Base-by-base conservation (phyloP, 305 asterid species). In the Ilex paraguariensis region DNA sequence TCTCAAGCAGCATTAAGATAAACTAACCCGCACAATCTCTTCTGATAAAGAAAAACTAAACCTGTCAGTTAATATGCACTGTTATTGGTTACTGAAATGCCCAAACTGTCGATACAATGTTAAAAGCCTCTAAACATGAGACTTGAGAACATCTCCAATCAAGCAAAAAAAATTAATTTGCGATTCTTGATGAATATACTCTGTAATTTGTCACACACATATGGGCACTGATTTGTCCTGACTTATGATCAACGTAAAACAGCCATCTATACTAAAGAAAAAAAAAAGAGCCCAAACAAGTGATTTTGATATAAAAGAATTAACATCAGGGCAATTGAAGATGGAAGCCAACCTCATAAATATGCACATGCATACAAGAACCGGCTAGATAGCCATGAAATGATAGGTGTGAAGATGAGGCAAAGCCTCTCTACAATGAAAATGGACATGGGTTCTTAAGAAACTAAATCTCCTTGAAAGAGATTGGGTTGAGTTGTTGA, bases 11-110 rank as follows among this genome's bases (percentile, higher is more conserved):
- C 82, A 80, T 64, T 73, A 69, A 72, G 85, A 72, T 71, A 78
- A 78, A 79, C 68, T 84, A 83, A 87, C 70, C 85, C 63, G 86
- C 83, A 81, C 13, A 73, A 68, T 68, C 82, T 87, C 75, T 63
- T 82, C 85, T 70, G 87, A 75, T 70, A 79, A 82, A 52, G 72
- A 75, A 71, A 75, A 66, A 71, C 77, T 65, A 73, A 58, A 60
- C 64, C 52, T 63, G 70, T 74, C 75, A 66, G 74, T 66, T 42
- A 67, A 56, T 56, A 64, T 60, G 65, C 62, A 70, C 61, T 71
- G 32, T 48, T 54, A 54, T 57, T 56, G 66, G 30, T 62, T 54
- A 30, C 39, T 57, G 65, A 57, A 66, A 62, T 44, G 49, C 46
- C 51, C 59, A 61, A 61, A 50, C 53, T 31, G 61, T 53, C 61